Percentiles rank a stretch among this genome's conserved stretches.
phyloP scores from a whole-genome alignment of 192 early-diverging fungal genomes.

The Backusella mclennaniae region DNA sequence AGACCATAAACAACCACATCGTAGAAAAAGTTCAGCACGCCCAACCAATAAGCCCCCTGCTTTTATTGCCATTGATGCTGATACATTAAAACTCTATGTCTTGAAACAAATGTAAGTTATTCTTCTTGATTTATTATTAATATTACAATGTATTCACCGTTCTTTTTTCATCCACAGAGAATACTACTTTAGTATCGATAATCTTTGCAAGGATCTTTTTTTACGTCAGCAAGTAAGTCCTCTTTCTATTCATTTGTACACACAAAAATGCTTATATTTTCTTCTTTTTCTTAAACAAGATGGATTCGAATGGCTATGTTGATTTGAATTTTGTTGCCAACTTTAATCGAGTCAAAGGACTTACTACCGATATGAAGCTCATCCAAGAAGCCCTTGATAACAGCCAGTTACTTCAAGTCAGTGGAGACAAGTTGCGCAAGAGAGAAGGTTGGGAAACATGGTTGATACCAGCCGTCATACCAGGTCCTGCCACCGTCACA shows the following conservation, averaged over 20 bases:
- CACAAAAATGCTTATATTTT: neutral
- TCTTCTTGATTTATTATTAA: neutral
- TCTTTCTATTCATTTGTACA: too few species aligned
- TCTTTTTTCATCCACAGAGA: conserved; percentile 39
- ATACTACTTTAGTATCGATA: conserved; percentile 98
- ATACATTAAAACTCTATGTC: conserved; percentile 53
- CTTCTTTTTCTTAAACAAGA: conserved; percentile 30
- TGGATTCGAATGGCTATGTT: conserved; percentile 86
- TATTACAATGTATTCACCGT: neutral
- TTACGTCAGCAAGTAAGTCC: conserved; percentile 59
- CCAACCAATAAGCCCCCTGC: conserved; percentile 2
- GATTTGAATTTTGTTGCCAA: conserved; percentile 71
- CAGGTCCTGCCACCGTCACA: neutral
- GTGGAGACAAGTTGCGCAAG: conserved; percentile 53
- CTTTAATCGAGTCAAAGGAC: conserved; percentile 86
- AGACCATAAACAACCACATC: neutral
- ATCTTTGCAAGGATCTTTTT: conserved; percentile 94
- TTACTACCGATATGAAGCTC: conserved; percentile 64
- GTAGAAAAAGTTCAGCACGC: conserved; percentile 15
- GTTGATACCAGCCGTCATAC: conserved; percentile 45
- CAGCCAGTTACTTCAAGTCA: conserved; percentile 38
- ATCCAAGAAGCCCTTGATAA: conserved; percentile 54
- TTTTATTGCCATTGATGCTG: conserved; percentile 29
- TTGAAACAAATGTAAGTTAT: conserved; percentile 50
- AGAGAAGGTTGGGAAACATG: conserved; percentile 84